Evolutionary conservation across 2,329 filamentous ascomycete species (phyloP).

Genomic region (Lecanicillium sp.): DNA sequence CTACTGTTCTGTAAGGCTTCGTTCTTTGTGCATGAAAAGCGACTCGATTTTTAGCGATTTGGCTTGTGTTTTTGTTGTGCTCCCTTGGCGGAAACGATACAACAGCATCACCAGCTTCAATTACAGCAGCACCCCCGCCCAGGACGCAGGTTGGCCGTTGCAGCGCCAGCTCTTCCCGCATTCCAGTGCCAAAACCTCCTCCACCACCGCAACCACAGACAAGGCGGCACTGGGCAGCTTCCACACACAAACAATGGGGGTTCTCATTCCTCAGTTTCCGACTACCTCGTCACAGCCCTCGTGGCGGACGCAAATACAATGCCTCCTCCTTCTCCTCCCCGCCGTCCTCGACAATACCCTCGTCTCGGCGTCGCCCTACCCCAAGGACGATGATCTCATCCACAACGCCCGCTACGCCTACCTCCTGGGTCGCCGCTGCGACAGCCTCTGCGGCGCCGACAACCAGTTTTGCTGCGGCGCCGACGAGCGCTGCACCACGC

Average conservation of each 20-base stretch:
- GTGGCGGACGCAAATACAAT: conserved; percentile 15
- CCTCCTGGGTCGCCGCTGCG: conserved; percentile 45
- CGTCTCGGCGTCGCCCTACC: conserved; percentile 36
- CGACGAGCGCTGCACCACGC: conserved; percentile 46
- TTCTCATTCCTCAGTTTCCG: conserved; percentile 13
- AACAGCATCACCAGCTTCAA: too few relatives aligned
- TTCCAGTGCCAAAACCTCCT: conserved; percentile 10
- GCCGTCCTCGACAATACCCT: conserved; percentile 20
- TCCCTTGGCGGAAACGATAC: too few relatives aligned
- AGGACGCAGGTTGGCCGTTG: too few relatives aligned
- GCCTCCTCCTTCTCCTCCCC: conserved; percentile 33
- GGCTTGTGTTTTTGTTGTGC: too few relatives aligned
- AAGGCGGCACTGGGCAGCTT: neutral
- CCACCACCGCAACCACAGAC: neutral
- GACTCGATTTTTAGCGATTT: too few relatives aligned
- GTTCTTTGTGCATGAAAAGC: too few relatives aligned
- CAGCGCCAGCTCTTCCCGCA: conserved; percentile 13
- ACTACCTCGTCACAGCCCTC: conserved; percentile 9
- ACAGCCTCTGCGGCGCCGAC: conserved; percentile 47
- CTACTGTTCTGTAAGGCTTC: too few relatives aligned
- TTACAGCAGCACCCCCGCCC: too few relatives aligned
- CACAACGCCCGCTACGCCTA: conserved; percentile 45
- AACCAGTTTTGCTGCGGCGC: conserved; percentile 50
- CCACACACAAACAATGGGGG: conserved; percentile 2
- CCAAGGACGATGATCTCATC: conserved; percentile 37